Percentiles rank a stretch among this genome's conserved stretches.
Evolutionary conservation across 2,329 filamentous ascomycete genomes (phyloP).

Genomic region (Claviceps quebecensis): DNA sequence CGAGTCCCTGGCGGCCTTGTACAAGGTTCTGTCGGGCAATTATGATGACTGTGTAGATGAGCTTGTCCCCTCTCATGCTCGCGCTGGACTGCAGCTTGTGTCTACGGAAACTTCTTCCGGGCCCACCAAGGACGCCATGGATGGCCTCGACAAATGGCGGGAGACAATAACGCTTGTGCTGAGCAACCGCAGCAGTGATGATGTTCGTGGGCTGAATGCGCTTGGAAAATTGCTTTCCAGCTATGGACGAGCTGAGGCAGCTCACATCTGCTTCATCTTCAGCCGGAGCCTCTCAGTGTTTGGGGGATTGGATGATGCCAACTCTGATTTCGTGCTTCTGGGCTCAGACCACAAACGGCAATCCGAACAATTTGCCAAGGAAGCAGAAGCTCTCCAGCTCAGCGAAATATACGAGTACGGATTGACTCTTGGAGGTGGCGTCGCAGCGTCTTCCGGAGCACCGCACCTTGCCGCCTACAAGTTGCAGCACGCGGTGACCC

Average conservation of each 20-base stretch:
- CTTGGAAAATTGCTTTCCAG: conserved; percentile 70
- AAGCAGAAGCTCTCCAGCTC: conserved; percentile 78
- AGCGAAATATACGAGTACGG: conserved; percentile 94
- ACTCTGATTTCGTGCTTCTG: conserved; percentile 66
- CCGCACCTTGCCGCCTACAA: conserved; percentile 88
- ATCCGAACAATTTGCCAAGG: conserved; percentile 58
- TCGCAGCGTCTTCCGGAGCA: conserved; percentile 39
- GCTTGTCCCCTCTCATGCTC: conserved; percentile 80
- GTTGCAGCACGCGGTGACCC: conserved; percentile 66
- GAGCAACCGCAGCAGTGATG: conserved; percentile 73
- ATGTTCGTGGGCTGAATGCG: conserved; percentile 62
- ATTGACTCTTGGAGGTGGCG: conserved; percentile 50
- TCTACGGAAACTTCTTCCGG: conserved; percentile 53
- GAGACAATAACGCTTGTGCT: conserved; percentile 78
- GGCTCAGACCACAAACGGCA: conserved; percentile 68
- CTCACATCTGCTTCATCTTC: conserved; percentile 88
- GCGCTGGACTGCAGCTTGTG: conserved; percentile 83
- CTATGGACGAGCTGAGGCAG: conserved; percentile 81
- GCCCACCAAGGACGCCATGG: conserved; percentile 56
- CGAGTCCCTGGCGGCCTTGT: conserved; percentile 78
- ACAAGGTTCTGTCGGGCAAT: conserved; percentile 89
- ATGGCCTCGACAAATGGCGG: conserved; percentile 84
- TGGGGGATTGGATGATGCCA: conserved; percentile 69
- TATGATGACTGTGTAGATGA: conserved; percentile 91
- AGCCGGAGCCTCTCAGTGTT: conserved; percentile 58